These are phyloP conservation scores for Crithidia brevicula DNA, from an alignment of 208 protist genomes.

Conservation along the genomic window DNA sequence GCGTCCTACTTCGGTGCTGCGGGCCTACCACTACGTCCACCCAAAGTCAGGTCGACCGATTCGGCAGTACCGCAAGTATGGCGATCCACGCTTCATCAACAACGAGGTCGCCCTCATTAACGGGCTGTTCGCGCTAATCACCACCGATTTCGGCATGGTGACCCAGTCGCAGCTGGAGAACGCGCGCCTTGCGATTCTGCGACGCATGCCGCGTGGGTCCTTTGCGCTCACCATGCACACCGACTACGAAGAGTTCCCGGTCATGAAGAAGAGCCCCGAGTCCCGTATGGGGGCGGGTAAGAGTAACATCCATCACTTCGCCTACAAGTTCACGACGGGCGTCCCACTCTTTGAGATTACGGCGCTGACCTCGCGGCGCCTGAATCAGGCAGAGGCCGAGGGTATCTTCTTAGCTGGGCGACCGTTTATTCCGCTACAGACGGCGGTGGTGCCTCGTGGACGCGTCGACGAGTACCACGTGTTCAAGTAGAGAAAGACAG, in stretches of 20 bases:
- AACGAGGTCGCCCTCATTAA: conserved; percentile 88
- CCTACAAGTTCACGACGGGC: conserved; percentile 91
- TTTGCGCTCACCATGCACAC: conserved; percentile 90
- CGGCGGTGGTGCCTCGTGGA: conserved; percentile 86
- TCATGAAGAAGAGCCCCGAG: conserved; percentile 89
- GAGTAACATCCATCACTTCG: conserved; percentile 92
- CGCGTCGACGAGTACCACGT: conserved; percentile 91
- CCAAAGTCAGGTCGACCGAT: conserved; percentile 86
- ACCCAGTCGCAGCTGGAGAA: conserved; percentile 90
- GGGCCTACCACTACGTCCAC: conserved; percentile 91
- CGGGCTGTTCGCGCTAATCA: conserved; percentile 85
- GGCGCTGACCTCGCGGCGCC: conserved; percentile 57
- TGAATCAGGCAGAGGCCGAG: conserved; percentile 90
- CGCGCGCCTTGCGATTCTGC: conserved; percentile 85
- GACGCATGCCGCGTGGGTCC: conserved; percentile 80
- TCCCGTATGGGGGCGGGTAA: conserved; percentile 92
- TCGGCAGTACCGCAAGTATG: conserved; percentile 83
- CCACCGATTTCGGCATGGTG: conserved; percentile 91
- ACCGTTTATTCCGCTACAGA: conserved; percentile 88
- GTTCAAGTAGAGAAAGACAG: conserved; percentile 64
- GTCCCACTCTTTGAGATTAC: conserved; percentile 89
- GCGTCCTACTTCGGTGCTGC: conserved; percentile 37
- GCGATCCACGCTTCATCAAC: conserved; percentile 91
- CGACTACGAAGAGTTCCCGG: conserved; percentile 91
- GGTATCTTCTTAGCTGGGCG: conserved; percentile 86